Evolutionary conservation across 805 yeast species (phyloP), one percentile per base, ranked within the genome.

Genomic region (Kodamaea jinghongensis): DNA sequence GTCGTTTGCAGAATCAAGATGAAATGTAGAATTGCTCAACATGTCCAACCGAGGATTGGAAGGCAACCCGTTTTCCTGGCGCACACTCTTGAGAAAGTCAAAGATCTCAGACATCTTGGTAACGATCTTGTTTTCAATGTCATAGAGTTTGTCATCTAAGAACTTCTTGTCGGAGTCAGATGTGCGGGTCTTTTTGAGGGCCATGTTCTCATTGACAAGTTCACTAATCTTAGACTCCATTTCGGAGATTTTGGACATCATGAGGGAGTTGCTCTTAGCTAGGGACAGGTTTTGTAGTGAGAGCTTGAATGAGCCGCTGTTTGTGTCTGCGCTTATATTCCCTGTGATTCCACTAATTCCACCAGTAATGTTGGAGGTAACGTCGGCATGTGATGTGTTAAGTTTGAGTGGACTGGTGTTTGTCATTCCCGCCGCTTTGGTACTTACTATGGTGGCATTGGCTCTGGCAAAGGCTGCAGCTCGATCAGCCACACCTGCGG

Each of bases 251-350:
- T 68, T 75, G 28, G 70, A 54, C 68, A 73, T 65, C 54, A 82
- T 61, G 15, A 67, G 54, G 2, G 83, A 72, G 53, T 79, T 81
- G 36, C 72, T 75, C 45, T 70, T 76, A 1, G 86, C 86, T 17
- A 84, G 58, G n/a, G 74, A 71, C 38, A 67, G 68, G 56, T 83
- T 83, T 50, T 77, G 82, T n/a, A 53, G 54, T 4, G 55, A 20
- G 8, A 20, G 23, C 23, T 20, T 20, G 23, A 20, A 20, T 20
- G 23, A 20, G 8, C 8, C 23, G 7, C 8, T 20, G 23, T 20
- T 20, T 20, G 23, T 6, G 23, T 20, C 8, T 20, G 23, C 8
- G 23, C 23, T 8, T 5, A 20, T 20, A 8, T 20, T 20, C 8
- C 23, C 23, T 20, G 23, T 20, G 5, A 20, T 20, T 20, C 23